These are phyloP conservation scores for Podosphaera aphanis DNA, from an alignment of 2,329 filamentous ascomycete genomes.

Conservation along the genomic window DNA sequence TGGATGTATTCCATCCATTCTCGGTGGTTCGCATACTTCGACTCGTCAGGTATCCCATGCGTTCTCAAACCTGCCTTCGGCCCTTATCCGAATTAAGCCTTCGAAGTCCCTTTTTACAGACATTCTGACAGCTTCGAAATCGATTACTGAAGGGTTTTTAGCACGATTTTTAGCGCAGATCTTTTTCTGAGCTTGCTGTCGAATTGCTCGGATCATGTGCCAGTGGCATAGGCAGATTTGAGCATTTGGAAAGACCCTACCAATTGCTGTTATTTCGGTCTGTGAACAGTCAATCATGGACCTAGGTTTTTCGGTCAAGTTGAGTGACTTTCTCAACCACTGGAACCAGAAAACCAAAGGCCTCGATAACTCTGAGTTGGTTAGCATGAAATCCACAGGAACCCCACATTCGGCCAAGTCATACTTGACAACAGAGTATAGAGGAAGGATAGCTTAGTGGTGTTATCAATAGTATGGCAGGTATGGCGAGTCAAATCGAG, in stretches of 20 bases:
- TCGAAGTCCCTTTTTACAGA: not conserved
- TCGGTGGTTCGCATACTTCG: not conserved
- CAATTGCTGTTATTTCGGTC: not conserved
- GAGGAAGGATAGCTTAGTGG: not conserved
- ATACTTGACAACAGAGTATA: not conserved
- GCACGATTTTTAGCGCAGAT: not conserved
- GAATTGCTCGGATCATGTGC: not conserved
- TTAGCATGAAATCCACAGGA: not conserved
- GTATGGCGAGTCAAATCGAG: not conserved
- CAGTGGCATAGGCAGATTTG: not conserved
- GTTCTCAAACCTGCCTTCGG: not conserved
- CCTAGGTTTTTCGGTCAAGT: not conserved
- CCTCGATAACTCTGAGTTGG: not conserved
- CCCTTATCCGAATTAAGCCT: not conserved
- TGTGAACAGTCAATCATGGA: not conserved
- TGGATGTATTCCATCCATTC: not conserved
- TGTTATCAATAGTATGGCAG: not conserved
- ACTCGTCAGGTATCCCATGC: not conserved
- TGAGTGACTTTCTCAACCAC: not conserved
- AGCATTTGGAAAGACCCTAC: not conserved
- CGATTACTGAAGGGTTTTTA: too few relatives aligned
- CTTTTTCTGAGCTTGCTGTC: not conserved
- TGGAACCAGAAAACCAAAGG: not conserved
- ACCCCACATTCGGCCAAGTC: not conserved
- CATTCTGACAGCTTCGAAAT: too few relatives aligned